phyloP scores from a whole-genome alignment of 306 rosid species.

The Cucurbita maxima region DNA sequence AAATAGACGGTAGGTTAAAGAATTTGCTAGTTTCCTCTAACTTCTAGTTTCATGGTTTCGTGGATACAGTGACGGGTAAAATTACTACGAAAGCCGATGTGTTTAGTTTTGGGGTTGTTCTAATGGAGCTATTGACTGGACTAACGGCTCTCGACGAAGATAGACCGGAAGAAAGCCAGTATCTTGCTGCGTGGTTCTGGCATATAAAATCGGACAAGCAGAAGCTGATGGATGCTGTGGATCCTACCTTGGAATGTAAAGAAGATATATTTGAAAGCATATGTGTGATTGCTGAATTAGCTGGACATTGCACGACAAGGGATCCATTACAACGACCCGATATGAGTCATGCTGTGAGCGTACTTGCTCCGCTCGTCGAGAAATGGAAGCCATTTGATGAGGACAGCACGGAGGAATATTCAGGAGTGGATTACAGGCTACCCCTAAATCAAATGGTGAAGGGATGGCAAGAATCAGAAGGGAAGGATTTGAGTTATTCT shows the following conservation, averaged over 20 bases:
- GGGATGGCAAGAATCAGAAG: slow-evolving; percentile 97
- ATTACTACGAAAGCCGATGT: slow-evolving; percentile 95
- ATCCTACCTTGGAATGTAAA: slow-evolving; percentile 42
- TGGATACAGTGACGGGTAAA: slow-evolving; percentile 83
- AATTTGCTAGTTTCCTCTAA: slow-evolving; percentile 12
- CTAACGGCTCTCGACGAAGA: slow-evolving; percentile 83
- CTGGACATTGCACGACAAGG: slow-evolving; percentile 95
- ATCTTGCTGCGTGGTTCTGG: slow-evolving; percentile 98
- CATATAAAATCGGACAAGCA: slow-evolving; percentile 69
- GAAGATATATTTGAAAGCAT: slow-evolving; percentile 75
- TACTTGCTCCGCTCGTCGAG: slow-evolving; percentile 75
- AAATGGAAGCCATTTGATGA: slow-evolving; percentile 81
- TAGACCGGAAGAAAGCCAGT: slow-evolving; percentile 81
- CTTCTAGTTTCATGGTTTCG: slow-evolving; percentile 9
- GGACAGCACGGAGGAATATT: slow-evolving; percentile 54
- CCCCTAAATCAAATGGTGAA: slow-evolving; percentile 97
- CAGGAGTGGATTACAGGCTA: slow-evolving; percentile 79
- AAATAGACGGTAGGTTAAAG: neutral
- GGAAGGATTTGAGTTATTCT: slow-evolving; percentile 52
- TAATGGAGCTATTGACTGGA: slow-evolving; percentile 92
- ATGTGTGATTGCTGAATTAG: slow-evolving; percentile 52
- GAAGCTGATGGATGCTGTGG: slow-evolving; percentile 74
- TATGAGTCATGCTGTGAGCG: slow-evolving; percentile 88
- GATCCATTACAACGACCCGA: slow-evolving; percentile 89
- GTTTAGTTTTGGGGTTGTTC: slow-evolving; percentile 95